A percentile compares a stretch with the other conserved stretches of the same genome.
Conservation (phyloP, 768 basidiomycete genomes). For the Pleurotus tuber-regium region DNA sequence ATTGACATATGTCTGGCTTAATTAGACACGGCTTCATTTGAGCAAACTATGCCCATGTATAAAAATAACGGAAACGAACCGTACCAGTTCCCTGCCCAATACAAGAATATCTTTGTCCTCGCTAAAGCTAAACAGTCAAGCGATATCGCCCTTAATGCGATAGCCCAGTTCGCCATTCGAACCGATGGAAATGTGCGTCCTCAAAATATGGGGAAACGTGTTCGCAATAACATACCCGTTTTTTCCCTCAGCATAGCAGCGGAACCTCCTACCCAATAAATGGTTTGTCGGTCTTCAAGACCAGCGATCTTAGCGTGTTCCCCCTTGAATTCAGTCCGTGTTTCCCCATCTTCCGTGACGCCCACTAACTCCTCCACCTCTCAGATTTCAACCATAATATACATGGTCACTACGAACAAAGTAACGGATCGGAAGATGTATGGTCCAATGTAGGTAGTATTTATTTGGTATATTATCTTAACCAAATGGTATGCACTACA, state of each 20-base stretch:
- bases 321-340: background rate
- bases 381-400: background rate
- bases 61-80: background rate
- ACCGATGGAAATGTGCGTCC: background rate
- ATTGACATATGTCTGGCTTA: background rate
- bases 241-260: background rate
- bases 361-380: background rate
- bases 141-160: background rate
- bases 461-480: too few species aligned
- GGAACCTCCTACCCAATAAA: background rate
- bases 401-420: background rate
- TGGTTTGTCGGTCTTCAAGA: background rate
- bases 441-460: too few species aligned
- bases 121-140: background rate
- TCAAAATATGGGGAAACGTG: background rate
- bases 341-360: background rate
- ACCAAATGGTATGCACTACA: too few species aligned
- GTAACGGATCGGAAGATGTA: too few species aligned
- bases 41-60: background rate
- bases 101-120: background rate
- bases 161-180: background rate
- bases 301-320: background rate
- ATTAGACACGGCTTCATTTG: background rate
- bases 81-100: background rate
- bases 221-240: background rate